Evolutionary conservation across 2,329 filamentous ascomycete genomes (phyloP), one percentile per base, ranked within the genome.

Genomic region (Thielaviopsis euricoi): DNA sequence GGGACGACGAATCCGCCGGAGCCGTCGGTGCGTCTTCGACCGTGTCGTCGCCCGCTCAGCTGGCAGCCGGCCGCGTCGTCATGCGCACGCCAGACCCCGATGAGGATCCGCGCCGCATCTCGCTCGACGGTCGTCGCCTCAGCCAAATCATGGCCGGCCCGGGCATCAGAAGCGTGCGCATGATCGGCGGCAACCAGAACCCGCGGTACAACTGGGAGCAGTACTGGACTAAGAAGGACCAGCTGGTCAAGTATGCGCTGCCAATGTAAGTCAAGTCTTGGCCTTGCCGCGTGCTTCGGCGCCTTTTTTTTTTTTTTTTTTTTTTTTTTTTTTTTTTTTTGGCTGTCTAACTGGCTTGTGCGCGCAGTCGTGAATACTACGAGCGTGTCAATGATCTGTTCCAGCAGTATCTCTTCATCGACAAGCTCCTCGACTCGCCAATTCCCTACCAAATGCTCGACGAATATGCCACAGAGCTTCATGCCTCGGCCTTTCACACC

Each of bases 361-460:
- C n/a, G n/a, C 6, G 40, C 62, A 85, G 81, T 61, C 86, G 89
- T 52, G 67, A 84, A 66, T 96, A 95, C 72, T 95, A 97, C 67
- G 85, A 94, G 73, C 82, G 87, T 50, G 91, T 84, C 67, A 97
- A 97, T 71, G 83, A 84, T 64, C 76, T 96, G 50, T 82, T 97
- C 60, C 87, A 93, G 68, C 86, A 95, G 68, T 97, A 96, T 68
- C 76, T 94, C 62, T 96, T 94, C 68, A 95, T 96, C 64, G 91
- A 96, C 71, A 81, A 85, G 56, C 75, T 97, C 58, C 78, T 97
- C 61, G 89, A 95, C 71, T 95, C 89, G 9, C 90, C 88, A 29
- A 80, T 95, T n/a, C 90, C 90, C 1, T 90, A 95, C 66, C 85
- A 91, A 65, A 75, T 97, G 51, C 82, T 97, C 59, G 90, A 94